phyloP scores from a whole-genome alignment of 768 basidiomycete genomes.

The Hydnomerulius pinastri region DNA sequence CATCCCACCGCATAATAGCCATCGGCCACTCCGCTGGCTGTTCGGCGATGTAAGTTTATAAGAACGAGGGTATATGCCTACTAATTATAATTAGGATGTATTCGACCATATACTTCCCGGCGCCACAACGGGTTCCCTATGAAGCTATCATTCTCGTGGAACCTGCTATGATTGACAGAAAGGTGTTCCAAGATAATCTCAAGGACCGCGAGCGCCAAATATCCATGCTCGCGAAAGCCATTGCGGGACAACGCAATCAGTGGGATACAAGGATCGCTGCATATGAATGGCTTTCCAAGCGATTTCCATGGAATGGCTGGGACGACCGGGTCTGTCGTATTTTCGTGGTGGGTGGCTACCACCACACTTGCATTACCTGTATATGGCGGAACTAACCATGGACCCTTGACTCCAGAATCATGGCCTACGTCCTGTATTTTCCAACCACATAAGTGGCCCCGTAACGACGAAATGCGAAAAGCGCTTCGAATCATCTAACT shows the following conservation, averaged over 20 bases:
- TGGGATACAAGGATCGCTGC: background rate
- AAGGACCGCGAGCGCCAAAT: background rate
- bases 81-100: background rate
- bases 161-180: background rate
- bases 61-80: background rate
- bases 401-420: background rate
- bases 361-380: background rate
- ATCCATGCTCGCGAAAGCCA: background rate
- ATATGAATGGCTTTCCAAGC: background rate
- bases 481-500: background rate
- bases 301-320: background rate
- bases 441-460: background rate
- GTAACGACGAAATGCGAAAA: background rate
- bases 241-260: background rate
- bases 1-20: background rate
- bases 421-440: background rate
- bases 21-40: slow-evolving; percentile 1
- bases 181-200: background rate
- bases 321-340: background rate
- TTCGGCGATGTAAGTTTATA: background rate
- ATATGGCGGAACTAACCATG: background rate
- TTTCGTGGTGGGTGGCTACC: background rate
- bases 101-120: background rate
- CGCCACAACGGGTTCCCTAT: background rate
- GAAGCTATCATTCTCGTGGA: slow-evolving; percentile 1